These are phyloP conservation scores for Schizochytrium sp. DNA, from an alignment of 108 stramenopile genomes.

Conservation along the genomic window DNA sequence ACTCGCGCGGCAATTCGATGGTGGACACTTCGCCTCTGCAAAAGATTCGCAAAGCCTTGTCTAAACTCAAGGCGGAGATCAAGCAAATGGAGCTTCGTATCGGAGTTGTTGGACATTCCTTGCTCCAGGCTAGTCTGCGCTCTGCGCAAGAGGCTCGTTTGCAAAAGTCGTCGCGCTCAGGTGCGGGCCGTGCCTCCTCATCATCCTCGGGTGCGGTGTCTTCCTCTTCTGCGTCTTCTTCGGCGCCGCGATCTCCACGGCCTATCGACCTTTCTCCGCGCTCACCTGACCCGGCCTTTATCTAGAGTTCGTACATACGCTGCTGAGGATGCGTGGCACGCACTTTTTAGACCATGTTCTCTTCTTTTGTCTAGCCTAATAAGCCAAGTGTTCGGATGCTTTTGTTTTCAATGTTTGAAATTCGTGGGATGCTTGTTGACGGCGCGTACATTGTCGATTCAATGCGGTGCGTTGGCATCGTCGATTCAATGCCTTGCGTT, in stretches of 20 bases:
- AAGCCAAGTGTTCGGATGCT: too few relatives aligned
- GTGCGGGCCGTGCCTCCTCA: too few relatives aligned
- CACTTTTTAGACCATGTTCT: background rate
- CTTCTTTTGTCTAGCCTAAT: background rate
- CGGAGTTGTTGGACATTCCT: conserved; percentile 52
- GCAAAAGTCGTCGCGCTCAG: background rate
- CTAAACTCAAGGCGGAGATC: conserved; percentile 51
- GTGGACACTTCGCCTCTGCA: conserved; percentile 58
- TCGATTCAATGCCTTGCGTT: too few relatives aligned
- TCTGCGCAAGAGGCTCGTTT: background rate
- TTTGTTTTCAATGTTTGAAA: too few relatives aligned
- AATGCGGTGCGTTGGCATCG: too few relatives aligned
- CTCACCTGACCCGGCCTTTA: background rate
- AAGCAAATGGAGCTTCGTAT: conserved; percentile 53
- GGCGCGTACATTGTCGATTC: too few relatives aligned
- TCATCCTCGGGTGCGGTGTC: too few relatives aligned
- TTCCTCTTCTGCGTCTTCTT: background rate
- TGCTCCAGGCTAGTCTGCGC: conserved; percentile 34
- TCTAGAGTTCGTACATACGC: background rate
- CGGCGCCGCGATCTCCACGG: background rate
- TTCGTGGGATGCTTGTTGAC: too few relatives aligned
- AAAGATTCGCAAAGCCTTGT: conserved; percentile 50
- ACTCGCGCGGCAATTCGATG: conserved; percentile 43
- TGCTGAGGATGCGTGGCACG: background rate
- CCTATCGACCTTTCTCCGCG: background rate